phyloP scores from a whole-genome alignment of 2,329 filamentous ascomycete species.

The Penicillium sp. region DNA sequence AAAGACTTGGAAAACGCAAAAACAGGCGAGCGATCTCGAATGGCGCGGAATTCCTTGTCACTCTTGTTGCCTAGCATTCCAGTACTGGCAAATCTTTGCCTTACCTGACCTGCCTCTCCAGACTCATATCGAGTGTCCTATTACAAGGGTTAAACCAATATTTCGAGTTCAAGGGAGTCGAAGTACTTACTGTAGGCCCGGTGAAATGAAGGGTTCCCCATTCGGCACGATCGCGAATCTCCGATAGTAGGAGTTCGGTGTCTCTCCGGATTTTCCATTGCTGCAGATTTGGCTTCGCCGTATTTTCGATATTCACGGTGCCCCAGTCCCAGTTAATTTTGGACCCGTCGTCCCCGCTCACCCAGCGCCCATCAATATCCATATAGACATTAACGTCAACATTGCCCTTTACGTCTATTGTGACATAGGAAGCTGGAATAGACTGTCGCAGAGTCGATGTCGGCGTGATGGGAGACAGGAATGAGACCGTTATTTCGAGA shows the following conservation, averaged over 20 bases:
- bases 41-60: slow-evolving; percentile 65
- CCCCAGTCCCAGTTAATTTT: slow-evolving; percentile 69
- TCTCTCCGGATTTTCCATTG: slow-evolving; percentile 45
- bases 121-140: slow-evolving; percentile 66
- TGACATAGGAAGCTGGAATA: slow-evolving; percentile 78
- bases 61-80: slow-evolving; percentile 66
- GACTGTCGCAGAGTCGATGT: slow-evolving; percentile 77
- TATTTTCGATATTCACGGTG: slow-evolving; percentile 42
- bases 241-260: slow-evolving; percentile 68
- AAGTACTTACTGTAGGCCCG: slow-evolving; percentile 55
- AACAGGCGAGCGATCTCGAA: slow-evolving; percentile 76
- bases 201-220: slow-evolving; percentile 82
- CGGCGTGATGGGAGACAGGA: slow-evolving; percentile 75
- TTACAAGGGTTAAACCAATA: slow-evolving; percentile 11
- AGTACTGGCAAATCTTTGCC: slow-evolving; percentile 67
- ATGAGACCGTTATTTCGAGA: slow-evolving; percentile 61
- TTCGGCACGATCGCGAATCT: slow-evolving; percentile 72
- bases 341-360: slow-evolving; percentile 70
- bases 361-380: slow-evolving; percentile 76
- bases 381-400: slow-evolving; percentile 64
- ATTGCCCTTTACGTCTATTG: slow-evolving; percentile 65
- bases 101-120: slow-evolving; percentile 65
- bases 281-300: slow-evolving; percentile 42
- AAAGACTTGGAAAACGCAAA: slow-evolving; percentile 75
- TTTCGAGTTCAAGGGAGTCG: neutral